A percentile compares a stretch with the other conserved stretches of the same genome.
Evolutionary conservation across 2,329 filamentous ascomycete species (phyloP).

Genomic region (Penicillium nordicum): DNA sequence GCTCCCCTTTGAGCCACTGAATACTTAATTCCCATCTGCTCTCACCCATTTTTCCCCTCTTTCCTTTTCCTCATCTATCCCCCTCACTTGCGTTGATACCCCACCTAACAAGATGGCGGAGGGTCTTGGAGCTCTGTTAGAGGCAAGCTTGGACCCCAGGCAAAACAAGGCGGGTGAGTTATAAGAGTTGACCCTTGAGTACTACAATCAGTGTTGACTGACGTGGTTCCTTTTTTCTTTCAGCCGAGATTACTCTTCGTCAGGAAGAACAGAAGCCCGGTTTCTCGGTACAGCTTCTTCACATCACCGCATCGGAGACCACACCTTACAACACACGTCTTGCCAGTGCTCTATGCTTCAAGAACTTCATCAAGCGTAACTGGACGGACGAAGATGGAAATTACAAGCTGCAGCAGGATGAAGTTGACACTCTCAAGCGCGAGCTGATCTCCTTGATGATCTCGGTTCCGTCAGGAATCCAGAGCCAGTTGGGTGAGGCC

Average conservation of each 20-base stretch:
- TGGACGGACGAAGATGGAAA: slow-evolving; percentile 95
- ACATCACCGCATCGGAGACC: slow-evolving; percentile 76
- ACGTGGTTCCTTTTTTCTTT: slow-evolving; percentile 1
- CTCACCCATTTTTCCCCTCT: neutral
- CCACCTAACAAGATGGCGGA: slow-evolving; percentile 54
- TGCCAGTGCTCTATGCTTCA: slow-evolving; percentile 89
- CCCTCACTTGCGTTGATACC: slow-evolving; percentile 24
- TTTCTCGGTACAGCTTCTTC: slow-evolving; percentile 84
- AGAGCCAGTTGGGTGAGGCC: slow-evolving; percentile 91
- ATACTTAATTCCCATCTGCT: neutral
- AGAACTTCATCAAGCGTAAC: slow-evolving; percentile 93
- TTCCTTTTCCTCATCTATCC: slow-evolving; percentile 7
- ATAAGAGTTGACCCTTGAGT: neutral
- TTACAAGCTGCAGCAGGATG: slow-evolving; percentile 78
- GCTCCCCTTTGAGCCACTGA: neutral
- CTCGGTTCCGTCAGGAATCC: slow-evolving; percentile 77
- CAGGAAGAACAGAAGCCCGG: slow-evolving; percentile 76
- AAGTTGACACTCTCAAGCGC: slow-evolving; percentile 87
- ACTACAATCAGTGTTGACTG: neutral
- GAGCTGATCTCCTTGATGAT: slow-evolving; percentile 98
- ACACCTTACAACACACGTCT: slow-evolving; percentile 77
- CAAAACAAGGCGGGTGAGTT: slow-evolving; percentile 82
- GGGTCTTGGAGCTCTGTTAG: slow-evolving; percentile 65
- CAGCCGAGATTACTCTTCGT: slow-evolving; percentile 79
- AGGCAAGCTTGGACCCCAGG: slow-evolving; percentile 82